These are phyloP conservation scores for Hordeum marinum DNA, from an alignment of 176 grass and related monocot species.

Conservation along the genomic window DNA sequence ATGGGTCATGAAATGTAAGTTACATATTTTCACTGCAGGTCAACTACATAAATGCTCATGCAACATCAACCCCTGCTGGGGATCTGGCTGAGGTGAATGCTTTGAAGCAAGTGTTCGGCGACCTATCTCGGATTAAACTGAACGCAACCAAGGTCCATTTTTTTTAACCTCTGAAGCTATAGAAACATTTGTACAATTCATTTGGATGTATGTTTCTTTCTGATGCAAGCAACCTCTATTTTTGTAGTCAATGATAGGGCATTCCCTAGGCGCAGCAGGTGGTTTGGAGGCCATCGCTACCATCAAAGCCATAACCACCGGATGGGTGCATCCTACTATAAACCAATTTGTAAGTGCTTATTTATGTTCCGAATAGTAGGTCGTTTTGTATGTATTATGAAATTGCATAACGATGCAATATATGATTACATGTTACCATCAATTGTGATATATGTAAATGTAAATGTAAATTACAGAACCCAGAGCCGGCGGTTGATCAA, in stretches of 20 bases:
- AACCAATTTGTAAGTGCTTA: neutral
- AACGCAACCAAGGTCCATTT: conserved; percentile 56
- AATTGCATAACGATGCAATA: neutral
- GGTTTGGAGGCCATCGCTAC: conserved; percentile 96
- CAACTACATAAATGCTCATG: conserved; percentile 66
- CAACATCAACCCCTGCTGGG: conserved; percentile 43
- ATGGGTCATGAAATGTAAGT: neutral
- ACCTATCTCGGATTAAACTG: conserved; percentile 37
- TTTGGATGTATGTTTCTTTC: neutral
- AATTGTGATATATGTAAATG: neutral
- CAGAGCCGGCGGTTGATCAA: conserved; percentile 21
- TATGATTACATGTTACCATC: neutral
- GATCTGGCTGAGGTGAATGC: conserved; percentile 51
- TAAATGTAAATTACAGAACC: conserved; percentile 26
- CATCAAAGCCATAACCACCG: conserved; percentile 84
- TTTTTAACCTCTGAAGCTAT: neutral
- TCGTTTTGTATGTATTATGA: neutral
- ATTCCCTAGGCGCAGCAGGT: conserved; percentile 88
- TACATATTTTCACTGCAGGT: conserved; percentile 16
- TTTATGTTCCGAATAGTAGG: neutral
- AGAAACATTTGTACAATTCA: neutral
- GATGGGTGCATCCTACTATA: neutral
- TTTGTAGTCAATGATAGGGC: conserved; percentile 31
- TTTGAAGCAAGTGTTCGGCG: conserved; percentile 40
- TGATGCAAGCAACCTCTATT: neutral